phyloP scores from a whole-genome alignment of 352 stramenopile genomes.

The Phytopythium ostracodes region DNA sequence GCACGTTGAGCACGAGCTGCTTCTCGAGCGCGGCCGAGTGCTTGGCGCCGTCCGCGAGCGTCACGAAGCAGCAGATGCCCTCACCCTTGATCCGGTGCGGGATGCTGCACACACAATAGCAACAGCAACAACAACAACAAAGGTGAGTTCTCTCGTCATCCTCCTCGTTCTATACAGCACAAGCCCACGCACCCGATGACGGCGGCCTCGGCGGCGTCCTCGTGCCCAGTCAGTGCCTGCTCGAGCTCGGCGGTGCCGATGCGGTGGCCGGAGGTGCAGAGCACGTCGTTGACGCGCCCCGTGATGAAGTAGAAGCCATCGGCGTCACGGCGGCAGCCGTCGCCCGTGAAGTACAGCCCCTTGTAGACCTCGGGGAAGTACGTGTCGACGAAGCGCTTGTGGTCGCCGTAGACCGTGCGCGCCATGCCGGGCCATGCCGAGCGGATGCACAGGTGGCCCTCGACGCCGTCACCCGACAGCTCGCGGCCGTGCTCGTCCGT shows the following conservation, averaged over 20 bases:
- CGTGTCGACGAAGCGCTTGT: slow-evolving; percentile 93
- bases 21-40: slow-evolving; percentile 52
- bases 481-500: slow-evolving; percentile 87
- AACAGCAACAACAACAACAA: background rate
- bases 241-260: slow-evolving; percentile 89
- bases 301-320: slow-evolving; percentile 99
- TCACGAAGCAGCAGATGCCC: slow-evolving; percentile 94
- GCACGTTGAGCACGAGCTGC: slow-evolving; percentile 78
- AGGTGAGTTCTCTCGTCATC: background rate
- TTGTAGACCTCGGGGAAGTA: slow-evolving; percentile 95
- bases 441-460: slow-evolving; percentile 96
- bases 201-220: slow-evolving; percentile 91
- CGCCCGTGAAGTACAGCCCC: slow-evolving; percentile 96
- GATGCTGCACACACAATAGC: slow-evolving; percentile 37
- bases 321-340: slow-evolving; percentile 84
- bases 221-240: slow-evolving; percentile 90
- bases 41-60: slow-evolving; percentile 77
- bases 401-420: slow-evolving; percentile 93
- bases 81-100: slow-evolving; percentile 97
- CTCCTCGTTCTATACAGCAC: no score
- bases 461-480: slow-evolving; percentile 75
- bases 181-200: slow-evolving; percentile 88
- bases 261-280: slow-evolving; percentile 93
- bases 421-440: slow-evolving; percentile 95
- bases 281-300: slow-evolving; percentile 96